phyloP scores from a whole-genome alignment of 768 basidiomycete species.

The Lactarius sp. region DNA sequence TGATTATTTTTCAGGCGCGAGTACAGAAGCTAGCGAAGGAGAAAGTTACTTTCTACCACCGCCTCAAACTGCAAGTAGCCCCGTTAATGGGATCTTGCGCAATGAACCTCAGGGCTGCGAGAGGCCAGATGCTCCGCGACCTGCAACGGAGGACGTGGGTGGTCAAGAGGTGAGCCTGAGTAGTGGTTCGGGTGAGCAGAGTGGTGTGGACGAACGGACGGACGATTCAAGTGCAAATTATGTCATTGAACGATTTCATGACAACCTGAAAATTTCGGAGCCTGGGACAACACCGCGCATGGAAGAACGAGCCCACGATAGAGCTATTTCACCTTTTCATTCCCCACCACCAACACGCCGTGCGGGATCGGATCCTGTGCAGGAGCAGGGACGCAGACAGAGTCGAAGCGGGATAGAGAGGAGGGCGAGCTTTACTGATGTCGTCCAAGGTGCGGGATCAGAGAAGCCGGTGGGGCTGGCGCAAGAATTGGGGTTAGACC shows the following conservation, averaged over 20 bases:
- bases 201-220: background rate
- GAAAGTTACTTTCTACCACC: slow-evolving; percentile 44
- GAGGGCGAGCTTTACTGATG: background rate
- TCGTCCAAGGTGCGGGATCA: background rate
- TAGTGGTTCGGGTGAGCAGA: slow-evolving; percentile 1
- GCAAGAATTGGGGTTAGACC: background rate
- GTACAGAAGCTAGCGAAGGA: slow-evolving; percentile 10
- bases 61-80: slow-evolving; percentile 29
- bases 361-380: slow-evolving; percentile 10
- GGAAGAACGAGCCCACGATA: background rate
- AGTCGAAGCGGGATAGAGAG: background rate
- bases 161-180: slow-evolving; percentile 2
- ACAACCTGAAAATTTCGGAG: slow-evolving; percentile 6
- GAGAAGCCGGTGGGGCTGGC: background rate
- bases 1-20: slow-evolving; percentile 37
- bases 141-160: background rate
- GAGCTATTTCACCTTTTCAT: background rate
- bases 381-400: slow-evolving; percentile 7
- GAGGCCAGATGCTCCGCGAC: slow-evolving; percentile 2
- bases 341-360: slow-evolving; percentile 8
- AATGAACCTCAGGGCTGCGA: slow-evolving; percentile 11
- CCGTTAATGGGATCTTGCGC: slow-evolving; percentile 31
- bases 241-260: slow-evolving; percentile 9
- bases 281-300: background rate
- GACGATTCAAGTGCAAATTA: background rate